Base-by-base conservation (phyloP, 345 rosid genomes). In the Reutealis trisperma region DNA sequence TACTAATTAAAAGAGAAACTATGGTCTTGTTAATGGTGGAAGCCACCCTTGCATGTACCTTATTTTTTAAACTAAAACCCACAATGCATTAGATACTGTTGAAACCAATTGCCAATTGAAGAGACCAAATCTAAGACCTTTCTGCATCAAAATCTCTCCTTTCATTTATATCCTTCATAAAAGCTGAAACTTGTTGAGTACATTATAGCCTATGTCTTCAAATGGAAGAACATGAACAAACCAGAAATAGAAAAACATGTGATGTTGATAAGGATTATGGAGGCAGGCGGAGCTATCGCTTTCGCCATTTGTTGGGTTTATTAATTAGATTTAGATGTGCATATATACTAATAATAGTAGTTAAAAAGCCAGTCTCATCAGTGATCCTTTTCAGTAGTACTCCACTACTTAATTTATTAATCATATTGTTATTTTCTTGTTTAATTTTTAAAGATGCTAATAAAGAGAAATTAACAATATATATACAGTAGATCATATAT, bases 211-310 rank as follows among this genome's bases (percentile, higher is more conserved):
- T 18, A 5, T 63, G 80, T 64, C 80, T 52, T 6, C 65, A 4
- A 49, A 78, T 41, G 19, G 65, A 71, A 54, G 44, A 71, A 71
- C 75, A 71, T 25, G 19, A 70, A 52, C 70, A 63, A 80, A 79
- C 79, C 82, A 63, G 5, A 71, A 54, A n/a, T 14, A 19, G n/a
- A 51, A 69, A 72, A 73, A 9, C 86, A 77, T 67, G 89, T 81
- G 86, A 70, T 68, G 73, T 71, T 86, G 85, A 67, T 65, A 63
- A 24, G 80, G 66, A 79, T 65, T 52, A 37, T 49, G 75, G 65
- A 62, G 80, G 79, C 88, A 84, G 13, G 41, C 6, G 5, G 41
- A 37, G 41, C 41, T 3, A 4, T 37, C 41, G 4, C 41, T 37
- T 37, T 37, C 5, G 55, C 16, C 67, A 63, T 15, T 25, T 15